phyloP scores from a whole-genome alignment of 108 stramenopile genomes.

The Phaeodactylum tricornutum region DNA sequence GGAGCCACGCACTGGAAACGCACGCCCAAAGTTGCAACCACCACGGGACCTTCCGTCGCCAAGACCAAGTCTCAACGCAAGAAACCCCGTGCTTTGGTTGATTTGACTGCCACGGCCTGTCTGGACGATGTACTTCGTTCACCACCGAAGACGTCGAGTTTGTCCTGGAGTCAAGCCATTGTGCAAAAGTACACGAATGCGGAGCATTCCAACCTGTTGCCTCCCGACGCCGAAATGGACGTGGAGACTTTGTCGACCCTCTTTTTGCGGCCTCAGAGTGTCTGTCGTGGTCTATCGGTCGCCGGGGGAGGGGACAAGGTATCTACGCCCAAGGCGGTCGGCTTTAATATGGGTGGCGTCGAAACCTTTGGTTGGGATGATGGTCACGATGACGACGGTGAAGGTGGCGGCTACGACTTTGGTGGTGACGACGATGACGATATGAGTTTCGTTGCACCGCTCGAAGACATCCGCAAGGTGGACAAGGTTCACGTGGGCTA shows the following conservation, averaged over 20 bases:
- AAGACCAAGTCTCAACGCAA: conserved; percentile 21
- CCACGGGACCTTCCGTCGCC: conserved; percentile 1
- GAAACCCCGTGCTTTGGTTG: conserved; percentile 28
- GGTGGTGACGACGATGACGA: conserved; percentile 27
- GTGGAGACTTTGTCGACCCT: conserved; percentile 47
- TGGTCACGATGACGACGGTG: conserved; percentile 28
- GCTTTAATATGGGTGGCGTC: conserved; percentile 32
- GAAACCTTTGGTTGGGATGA: conserved; percentile 34
- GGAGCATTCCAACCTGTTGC: conserved; percentile 67
- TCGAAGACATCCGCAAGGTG: conserved; percentile 65
- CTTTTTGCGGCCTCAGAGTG: conserved; percentile 66
- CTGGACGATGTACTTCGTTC: conserved; percentile 24
- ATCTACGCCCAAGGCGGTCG: conserved; percentile 36
- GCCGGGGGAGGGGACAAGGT: background rate
- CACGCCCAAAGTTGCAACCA: conserved; percentile 12
- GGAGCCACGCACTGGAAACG: conserved; percentile 89
- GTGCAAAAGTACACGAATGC: conserved; percentile 31
- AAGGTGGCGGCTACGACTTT: conserved; percentile 30
- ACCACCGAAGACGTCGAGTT: conserved; percentile 39
- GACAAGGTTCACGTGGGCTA: conserved; percentile 77
- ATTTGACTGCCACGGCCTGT: conserved; percentile 5
- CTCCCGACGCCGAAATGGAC: conserved; percentile 56
- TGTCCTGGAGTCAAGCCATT: conserved; percentile 42
- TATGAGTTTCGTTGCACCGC: conserved; percentile 38
- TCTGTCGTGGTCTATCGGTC: conserved; percentile 7